Percentiles rank a stretch among this genome's conserved stretches.
Conservation (phyloP, 176 grass and related monocot species). For the Musa itinerans region DNA sequence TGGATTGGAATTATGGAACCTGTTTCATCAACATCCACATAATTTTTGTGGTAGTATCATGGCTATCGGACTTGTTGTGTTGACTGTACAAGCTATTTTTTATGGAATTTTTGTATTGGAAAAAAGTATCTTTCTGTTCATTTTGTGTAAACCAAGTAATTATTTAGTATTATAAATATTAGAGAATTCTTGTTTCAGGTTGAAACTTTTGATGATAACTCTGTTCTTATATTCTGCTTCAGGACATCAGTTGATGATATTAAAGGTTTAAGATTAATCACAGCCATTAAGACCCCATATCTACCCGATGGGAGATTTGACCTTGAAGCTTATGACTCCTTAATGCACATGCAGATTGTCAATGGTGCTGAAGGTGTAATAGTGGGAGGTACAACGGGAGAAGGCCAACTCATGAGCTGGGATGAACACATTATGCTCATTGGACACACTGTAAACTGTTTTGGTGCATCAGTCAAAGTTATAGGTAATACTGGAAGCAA, state of each 20-base stretch:
- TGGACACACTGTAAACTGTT: constrained; percentile 90
- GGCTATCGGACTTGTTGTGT: no score
- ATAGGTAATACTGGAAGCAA: constrained; percentile 95
- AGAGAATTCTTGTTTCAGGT: constrained; percentile 1
- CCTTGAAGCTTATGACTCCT: constrained; percentile 87
- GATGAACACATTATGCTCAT: constrained; percentile 99
- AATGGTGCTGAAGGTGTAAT: constrained; percentile 77
- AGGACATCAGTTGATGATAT: constrained; percentile 76
- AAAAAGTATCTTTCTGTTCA: no score
- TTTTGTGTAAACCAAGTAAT: no score
- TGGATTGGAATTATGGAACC: no score
- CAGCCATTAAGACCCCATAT: constrained; percentile 88
- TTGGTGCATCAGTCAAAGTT: constrained; percentile 82
- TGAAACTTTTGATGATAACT: neutral
- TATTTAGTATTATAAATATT: no score
- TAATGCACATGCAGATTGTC: constrained; percentile 67
- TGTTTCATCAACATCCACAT: no score
- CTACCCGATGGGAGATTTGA: constrained; percentile 92
- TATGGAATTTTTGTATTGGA: no score
- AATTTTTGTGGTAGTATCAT: no score
- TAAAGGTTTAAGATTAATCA: constrained; percentile 56
- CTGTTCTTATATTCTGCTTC: constrained; percentile 26
- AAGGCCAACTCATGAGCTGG: constrained; percentile 99
- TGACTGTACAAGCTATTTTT: no score
- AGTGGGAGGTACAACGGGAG: constrained; percentile 84